These are phyloP conservation scores for Straminergon stramineum DNA, from an alignment of 225 moss, liverwort and hornwort species.

Conservation along the genomic window DNA sequence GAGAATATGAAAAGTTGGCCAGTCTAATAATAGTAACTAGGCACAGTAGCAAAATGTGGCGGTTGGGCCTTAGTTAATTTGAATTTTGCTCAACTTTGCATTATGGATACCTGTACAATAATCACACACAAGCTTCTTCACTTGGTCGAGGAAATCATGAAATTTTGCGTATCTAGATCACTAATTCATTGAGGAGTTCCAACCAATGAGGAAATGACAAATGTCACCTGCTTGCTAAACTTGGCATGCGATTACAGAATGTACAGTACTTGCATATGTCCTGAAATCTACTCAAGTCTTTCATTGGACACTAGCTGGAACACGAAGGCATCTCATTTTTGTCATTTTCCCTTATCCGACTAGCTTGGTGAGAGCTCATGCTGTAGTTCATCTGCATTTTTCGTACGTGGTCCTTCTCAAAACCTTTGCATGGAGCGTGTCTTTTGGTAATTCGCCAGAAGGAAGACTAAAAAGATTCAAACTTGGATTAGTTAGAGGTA, in stretches of 20 bases:
- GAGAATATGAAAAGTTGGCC: no score
- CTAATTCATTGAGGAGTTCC: background rate
- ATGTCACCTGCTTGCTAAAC: background rate
- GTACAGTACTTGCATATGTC: background rate
- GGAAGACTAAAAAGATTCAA: background rate
- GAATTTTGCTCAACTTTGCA: no score
- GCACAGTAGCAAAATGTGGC: no score
- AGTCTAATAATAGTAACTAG: no score
- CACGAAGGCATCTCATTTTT: background rate
- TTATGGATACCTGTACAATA: no score
- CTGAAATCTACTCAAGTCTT: no score
- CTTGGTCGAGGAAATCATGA: no score
- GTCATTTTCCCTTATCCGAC: background rate
- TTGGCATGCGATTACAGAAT: no score
- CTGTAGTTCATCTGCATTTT: background rate
- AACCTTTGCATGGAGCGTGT: background rate
- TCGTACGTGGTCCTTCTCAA: background rate
- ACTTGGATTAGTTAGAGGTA: background rate
- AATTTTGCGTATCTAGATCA: no score
- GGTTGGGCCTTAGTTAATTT: no score
- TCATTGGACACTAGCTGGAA: background rate
- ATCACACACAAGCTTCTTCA: no score
- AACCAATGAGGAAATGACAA: background rate
- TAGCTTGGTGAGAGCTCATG: background rate
- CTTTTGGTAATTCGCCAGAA: background rate